These are phyloP conservation scores for Delitschia confertaspora DNA, from an alignment of 495 filamentous ascomycete genomes.

Conservation along the genomic window DNA sequence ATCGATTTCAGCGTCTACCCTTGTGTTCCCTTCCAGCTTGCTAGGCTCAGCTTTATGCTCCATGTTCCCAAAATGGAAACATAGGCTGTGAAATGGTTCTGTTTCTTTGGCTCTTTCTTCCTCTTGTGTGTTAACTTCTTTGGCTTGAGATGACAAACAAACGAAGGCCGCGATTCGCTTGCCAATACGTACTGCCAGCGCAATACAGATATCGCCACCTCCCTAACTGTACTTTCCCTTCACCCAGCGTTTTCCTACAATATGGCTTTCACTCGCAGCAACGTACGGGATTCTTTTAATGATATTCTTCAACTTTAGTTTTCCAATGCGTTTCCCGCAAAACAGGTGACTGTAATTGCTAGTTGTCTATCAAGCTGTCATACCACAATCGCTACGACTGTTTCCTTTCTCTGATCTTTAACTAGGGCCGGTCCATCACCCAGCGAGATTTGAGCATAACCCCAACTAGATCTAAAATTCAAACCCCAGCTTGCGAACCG, in stretches of 20 bases:
- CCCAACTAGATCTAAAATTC: too few species aligned
- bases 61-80: slow-evolving; percentile 2
- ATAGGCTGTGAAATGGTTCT: background rate
- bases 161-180: slow-evolving; percentile 1
- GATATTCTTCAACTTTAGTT: background rate
- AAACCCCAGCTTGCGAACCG: too few species aligned
- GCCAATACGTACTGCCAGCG: slow-evolving; percentile 10
- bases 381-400: background rate
- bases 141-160: too few species aligned
- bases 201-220: slow-evolving; percentile 1
- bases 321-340: background rate
- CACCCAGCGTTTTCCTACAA: too few species aligned
- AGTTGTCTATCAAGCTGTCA: slow-evolving; percentile 1
- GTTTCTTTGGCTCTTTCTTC: slow-evolving; percentile 9
- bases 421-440: too few species aligned
- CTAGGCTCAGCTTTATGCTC: slow-evolving; percentile 1
- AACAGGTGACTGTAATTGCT: background rate
- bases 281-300: too few species aligned
- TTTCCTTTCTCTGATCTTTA: background rate
- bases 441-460: too few species aligned
- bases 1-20: background rate
- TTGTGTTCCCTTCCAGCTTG: background rate
- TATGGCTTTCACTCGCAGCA: too few species aligned
- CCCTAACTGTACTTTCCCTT: too few species aligned
- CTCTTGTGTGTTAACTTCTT: slow-evolving; percentile 6